Evolutionary conservation across 352 stramenopile species (phyloP).

Genomic region (Globisporangium nunn): DNA sequence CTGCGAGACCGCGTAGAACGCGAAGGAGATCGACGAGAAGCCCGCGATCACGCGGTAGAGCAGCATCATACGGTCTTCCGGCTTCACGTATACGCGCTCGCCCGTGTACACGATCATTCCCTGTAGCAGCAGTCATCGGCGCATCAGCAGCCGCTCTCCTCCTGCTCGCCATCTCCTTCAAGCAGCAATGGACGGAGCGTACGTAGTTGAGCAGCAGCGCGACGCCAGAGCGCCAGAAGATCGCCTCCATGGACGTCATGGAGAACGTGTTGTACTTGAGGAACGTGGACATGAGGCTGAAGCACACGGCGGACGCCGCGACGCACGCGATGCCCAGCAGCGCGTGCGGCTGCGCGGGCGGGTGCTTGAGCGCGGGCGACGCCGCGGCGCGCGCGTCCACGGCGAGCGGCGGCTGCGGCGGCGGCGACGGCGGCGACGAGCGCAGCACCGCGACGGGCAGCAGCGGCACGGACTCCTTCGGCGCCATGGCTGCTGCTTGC

Average conservation of each 20-base stretch:
- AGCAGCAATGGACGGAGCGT: conserved; percentile 6
- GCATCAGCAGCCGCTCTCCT: too few species aligned
- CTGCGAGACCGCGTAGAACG: conserved; percentile 62
- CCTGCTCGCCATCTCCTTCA: too few species aligned
- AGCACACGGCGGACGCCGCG: conserved; percentile 67
- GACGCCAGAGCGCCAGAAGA: conserved; percentile 61
- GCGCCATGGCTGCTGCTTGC: too few species aligned
- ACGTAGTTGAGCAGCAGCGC: conserved; percentile 50
- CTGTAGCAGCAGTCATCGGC: neutral
- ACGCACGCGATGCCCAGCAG: conserved; percentile 60
- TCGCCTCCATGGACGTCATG: conserved; percentile 73
- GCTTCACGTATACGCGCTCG: conserved; percentile 40
- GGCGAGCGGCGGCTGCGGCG: too few species aligned
- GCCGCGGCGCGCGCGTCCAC: too few species aligned
- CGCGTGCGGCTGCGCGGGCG: conserved; percentile 26
- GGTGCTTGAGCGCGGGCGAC: too few species aligned
- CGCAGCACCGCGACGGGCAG: too few species aligned
- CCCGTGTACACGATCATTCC: conserved; percentile 25
- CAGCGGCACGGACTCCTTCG: too few species aligned
- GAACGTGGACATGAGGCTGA: conserved; percentile 78
- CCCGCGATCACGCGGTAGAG: conserved; percentile 29
- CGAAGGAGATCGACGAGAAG: conserved; percentile 45
- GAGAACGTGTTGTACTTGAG: conserved; percentile 71
- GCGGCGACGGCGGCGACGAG: too few species aligned
- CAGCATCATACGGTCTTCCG: conserved; percentile 51